Evolutionary conservation across 179 eudicot genomes (phyloP), one percentile per base, ranked within the genome.

Genomic region (Beta corolliflora): DNA sequence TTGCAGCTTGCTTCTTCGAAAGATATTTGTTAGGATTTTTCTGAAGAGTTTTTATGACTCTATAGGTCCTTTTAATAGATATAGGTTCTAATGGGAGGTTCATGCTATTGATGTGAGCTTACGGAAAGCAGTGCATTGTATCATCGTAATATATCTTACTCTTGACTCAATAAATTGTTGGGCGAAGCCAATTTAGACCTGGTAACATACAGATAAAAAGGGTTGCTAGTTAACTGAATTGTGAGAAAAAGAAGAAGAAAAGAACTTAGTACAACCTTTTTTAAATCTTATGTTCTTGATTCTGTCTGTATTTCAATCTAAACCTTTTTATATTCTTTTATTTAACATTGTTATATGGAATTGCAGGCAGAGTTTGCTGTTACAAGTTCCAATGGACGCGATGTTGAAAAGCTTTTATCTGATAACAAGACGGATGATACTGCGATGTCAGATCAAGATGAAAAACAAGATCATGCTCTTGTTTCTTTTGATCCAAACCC

Each of bases 401-500:
- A 73, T 71, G 81, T 48, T 69, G 85, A 75, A 44, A 81, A 81
- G 81, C 67, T 44, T 71, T 81, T 23, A 56, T 74, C 84, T 73
- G 82, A 77, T 67, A 79, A 81, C 45, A 82, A 83, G 74, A 64
- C 79, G 53, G 46, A 78, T 80, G 85, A 61, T 67, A 66, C 73
- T 64, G 81, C 75, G 31, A 73, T 82, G 63, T 69, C 85, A 60
- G 79, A 71, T 72, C 85, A 76, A 68, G 83, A 79, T 70, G 88
- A 56, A 84, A 54, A 63, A 46, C 83, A 79, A 70, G 83, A 71
- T 75, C 70, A 16, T 71, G 82, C 90, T 58, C 53, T 87, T 74
- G 81, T 85, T 77, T 82, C 84, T 80, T 78, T 44, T 68, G 80
- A 83, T 61, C 46, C 84, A 71, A 75, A 81, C 78, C 44, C 81